Conservation (phyloP, 2,329 filamentous ascomycete species). For the Aureobasidium melanogenum region DNA sequence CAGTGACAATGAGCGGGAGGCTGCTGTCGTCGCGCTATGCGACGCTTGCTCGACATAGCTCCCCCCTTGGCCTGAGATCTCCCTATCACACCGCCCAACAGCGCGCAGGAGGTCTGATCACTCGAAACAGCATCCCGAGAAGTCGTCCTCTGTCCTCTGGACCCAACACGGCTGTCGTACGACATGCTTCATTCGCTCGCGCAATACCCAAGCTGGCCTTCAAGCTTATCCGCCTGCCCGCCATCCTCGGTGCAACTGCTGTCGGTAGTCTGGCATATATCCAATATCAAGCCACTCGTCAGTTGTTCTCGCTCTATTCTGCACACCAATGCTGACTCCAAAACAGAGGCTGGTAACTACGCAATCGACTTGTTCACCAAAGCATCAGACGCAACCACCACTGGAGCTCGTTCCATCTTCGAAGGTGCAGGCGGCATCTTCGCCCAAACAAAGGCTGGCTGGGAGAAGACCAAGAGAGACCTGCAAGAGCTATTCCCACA, state of each 20-base stretch:
- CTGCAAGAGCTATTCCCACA: constrained; percentile 59
- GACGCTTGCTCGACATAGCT: constrained; percentile 55
- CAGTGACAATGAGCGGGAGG: constrained; percentile 55
- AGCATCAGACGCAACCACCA: constrained; percentile 61
- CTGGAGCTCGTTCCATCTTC: constrained; percentile 60
- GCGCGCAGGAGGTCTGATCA: constrained; percentile 30
- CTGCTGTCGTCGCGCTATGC: constrained; percentile 65
- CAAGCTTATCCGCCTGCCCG: constrained; percentile 80
- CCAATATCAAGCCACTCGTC: constrained; percentile 75
- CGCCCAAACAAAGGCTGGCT: constrained; percentile 69
- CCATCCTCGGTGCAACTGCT: constrained; percentile 82
- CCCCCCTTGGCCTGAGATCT: constrained; percentile 39
- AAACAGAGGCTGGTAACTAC: constrained; percentile 61
- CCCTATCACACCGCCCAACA: constrained; percentile 23
- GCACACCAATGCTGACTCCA: not conserved
- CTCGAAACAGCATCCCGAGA: constrained; percentile 27
- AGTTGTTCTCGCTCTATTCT: not conserved
- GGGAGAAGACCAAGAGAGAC: constrained; percentile 79
- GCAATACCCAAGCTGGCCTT: constrained; percentile 77
- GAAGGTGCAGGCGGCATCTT: constrained; percentile 66
- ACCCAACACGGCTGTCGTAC: constrained; percentile 49
- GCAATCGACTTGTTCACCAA: constrained; percentile 66
- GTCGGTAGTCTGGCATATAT: constrained; percentile 84
- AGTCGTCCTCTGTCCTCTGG: constrained; percentile 1
- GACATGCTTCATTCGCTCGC: constrained; percentile 56